Percentiles rank a stretch among this genome's conserved stretches.
Conservation (phyloP, 768 basidiomycete genomes). For the Naganishia vaughanmartiniae region DNA sequence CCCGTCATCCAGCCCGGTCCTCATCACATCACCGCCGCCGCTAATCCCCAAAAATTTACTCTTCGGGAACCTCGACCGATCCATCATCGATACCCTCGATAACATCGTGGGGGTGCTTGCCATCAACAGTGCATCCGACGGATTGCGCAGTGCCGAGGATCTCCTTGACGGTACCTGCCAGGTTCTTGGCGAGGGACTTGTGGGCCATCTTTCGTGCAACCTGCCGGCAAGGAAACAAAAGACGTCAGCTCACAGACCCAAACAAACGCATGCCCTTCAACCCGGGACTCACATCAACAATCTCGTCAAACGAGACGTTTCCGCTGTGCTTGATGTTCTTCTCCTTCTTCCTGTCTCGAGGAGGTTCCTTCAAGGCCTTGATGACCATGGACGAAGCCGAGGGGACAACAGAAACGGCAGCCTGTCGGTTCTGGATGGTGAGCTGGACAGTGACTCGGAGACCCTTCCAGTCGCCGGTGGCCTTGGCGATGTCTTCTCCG, state of each 20-base stretch:
- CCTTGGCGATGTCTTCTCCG: constrained; percentile 99
- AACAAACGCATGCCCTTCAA: not conserved
- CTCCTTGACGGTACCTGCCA: constrained; percentile 89
- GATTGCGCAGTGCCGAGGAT: constrained; percentile 97
- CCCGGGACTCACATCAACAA: constrained; percentile 61
- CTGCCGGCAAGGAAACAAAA: constrained; percentile 29
- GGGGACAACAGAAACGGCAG: constrained; percentile 90
- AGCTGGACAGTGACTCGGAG: constrained; percentile 98
- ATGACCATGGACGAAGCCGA: constrained; percentile 97
- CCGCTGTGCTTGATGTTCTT: constrained; percentile 99
- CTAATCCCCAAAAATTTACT: constrained; percentile 40
- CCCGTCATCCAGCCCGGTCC: too few species aligned
- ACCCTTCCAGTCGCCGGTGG: constrained; percentile 97
- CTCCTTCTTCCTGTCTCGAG: constrained; percentile 99
- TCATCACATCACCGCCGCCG: too few species aligned
- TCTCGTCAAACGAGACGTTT: constrained; percentile 89
- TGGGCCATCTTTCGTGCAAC: constrained; percentile 93
- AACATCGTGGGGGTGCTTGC: constrained; percentile 85
- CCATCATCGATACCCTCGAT: constrained; percentile 65
- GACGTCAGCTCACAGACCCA: not conserved
- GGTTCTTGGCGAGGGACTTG: constrained; percentile 89
- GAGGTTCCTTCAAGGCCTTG: constrained; percentile 96
- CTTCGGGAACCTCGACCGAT: constrained; percentile 54
- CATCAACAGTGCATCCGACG: constrained; percentile 93
- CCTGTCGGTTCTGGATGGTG: constrained; percentile 99